Evolutionary conservation across 306 rosid species (phyloP).

Genomic region (Prinsepia uniflora): DNA sequence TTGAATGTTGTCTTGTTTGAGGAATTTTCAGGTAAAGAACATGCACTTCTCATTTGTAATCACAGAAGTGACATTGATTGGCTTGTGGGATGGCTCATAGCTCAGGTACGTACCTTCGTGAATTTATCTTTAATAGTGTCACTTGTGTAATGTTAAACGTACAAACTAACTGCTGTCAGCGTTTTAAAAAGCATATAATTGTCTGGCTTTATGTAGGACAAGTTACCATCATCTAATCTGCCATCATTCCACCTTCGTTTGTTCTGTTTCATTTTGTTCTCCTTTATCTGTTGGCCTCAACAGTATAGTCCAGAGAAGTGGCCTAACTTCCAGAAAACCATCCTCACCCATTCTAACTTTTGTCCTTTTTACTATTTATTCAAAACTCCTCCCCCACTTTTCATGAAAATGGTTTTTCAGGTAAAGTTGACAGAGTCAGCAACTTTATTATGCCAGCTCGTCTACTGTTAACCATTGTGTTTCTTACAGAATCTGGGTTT

Average conservation of each 20-base stretch:
- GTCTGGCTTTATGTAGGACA: no score
- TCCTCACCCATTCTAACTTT: background rate
- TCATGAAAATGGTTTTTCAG: background rate
- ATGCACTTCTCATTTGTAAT: slow-evolving; percentile 77
- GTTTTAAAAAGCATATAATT: background rate
- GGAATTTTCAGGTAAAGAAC: slow-evolving; percentile 63
- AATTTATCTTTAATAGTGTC: background rate
- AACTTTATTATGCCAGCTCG: no score
- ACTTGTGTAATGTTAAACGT: background rate
- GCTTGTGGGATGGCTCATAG: slow-evolving; percentile 90
- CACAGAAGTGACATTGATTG: slow-evolving; percentile 95
- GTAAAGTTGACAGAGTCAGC: background rate
- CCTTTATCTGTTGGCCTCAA: background rate
- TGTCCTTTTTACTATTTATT: background rate
- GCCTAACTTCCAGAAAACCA: background rate
- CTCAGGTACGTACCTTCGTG: slow-evolving; percentile 59
- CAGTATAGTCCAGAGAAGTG: no score
- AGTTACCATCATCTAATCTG: background rate
- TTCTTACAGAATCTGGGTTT: no score
- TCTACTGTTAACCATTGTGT: no score
- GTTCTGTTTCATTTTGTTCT: no score
- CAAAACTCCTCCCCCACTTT: background rate
- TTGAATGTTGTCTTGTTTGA: slow-evolving; percentile 11
- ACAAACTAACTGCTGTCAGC: no score
- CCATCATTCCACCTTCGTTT: background rate